Evolutionary conservation across 2,329 filamentous ascomycete species (phyloP), one percentile per base, ranked within the genome.

Genomic region (Colletotrichum nymphaeae): DNA sequence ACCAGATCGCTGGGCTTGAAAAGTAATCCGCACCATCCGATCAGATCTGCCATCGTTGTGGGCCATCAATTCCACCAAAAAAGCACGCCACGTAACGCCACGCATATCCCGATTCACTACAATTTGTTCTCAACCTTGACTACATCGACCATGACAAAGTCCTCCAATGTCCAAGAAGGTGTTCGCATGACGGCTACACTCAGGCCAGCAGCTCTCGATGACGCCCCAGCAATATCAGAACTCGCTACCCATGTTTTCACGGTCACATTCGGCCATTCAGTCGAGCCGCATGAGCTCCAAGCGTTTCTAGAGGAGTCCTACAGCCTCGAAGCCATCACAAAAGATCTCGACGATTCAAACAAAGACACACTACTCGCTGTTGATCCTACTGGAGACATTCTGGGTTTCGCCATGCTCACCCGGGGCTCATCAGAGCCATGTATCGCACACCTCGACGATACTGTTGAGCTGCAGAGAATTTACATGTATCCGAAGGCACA

Each of bases 361-460:
- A 82, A 77, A 56, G 78, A 81, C 14, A 70, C 78, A 0, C 65
- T 80, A 6, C 72, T 81, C 8, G 80, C 80, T 0, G 69, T 73
- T 0, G 53, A 65, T 0, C 28, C 67, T 0, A 63, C 75, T 2
- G 73, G 73, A 1, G 68, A 62, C 11, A 69, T 86, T 1, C 53
- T 84, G 0, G 86, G 85, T 1, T 87, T 87, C 72, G 80, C 79
- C 0, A 80, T 84, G 53, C 78, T 87, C 14, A 85, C 80, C 0
- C 78, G 80, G 3, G 81, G 80, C 1, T 80, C 79, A 1, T 77
- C 59, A 0, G 85, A 87, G 60, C 82, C 83, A 1, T 86, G 83
- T 57, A 69, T 86, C 14, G 77, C 72, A 1, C 64, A 78, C 1
- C 42, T 81, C 0, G 77, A 79, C 5, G 75, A 76, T 2, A 78